Base-by-base conservation (phyloP, 257 asterid species). In the Jaltomata sinuosa region DNA sequence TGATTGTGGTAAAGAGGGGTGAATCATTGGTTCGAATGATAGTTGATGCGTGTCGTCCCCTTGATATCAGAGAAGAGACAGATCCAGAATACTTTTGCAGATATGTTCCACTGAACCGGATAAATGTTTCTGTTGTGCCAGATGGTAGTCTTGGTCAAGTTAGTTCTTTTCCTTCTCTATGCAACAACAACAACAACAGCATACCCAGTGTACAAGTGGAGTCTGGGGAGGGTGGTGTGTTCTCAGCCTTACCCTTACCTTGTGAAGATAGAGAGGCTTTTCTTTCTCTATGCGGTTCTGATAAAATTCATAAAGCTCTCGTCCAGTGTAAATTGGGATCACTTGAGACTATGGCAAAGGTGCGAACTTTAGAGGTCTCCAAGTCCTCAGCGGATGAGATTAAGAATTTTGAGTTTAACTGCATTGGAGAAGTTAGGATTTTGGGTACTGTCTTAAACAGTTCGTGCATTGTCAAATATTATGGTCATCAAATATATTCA, bases 1-100 rank as follows among this genome's bases (percentile, higher is more conserved):
- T 93, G 18, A 83, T 96, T 50, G 87, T 90, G 72, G 67, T 93
- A 34, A 89, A 92, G 88, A 89, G 90, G 89, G 93, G 97, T 25
- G 89, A 89, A 22, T 88, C 91, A 29, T 85, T 83, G 85, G 88
- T 89, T 79, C 97, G 98, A 36, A 91, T 93, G 98, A 91, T 94
- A 84, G 99, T 96, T 65, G 99, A 96, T 90, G 95, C 98, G 15
- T 96, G 99, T 89, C 93, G 89, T 87, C 99, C 99, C 99, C 91
- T 88, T 89, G 98, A 93, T 87, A 92, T 96, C 79, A 91, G 98
- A 89, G 94, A 92, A 86, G 99, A 96, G 87, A 90, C 86, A 59
- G 98, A n/a, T n/a, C n/a, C n/a, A n/a, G n/a, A n/a, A n/a, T n/a
- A n/a, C n/a, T n/a, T n/a, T n/a, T n/a, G n/a, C 88, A 96, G 99